Conservation (phyloP, 2,329 filamentous ascomycete genomes). For the Thelonectria olida region DNA sequence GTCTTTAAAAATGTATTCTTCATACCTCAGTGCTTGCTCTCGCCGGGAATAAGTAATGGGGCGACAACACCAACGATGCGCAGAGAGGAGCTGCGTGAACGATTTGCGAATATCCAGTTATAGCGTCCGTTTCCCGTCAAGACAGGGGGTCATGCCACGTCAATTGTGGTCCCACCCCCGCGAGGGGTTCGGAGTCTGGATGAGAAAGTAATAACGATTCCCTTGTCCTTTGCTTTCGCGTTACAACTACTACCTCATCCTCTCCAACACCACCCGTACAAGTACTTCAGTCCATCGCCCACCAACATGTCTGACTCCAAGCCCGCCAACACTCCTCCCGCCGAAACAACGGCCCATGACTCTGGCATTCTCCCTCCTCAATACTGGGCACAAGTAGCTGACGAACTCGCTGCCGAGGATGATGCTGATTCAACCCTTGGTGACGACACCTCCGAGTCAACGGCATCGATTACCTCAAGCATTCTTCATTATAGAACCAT, state of each 20-base stretch:
- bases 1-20: no score
- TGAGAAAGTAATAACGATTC: neutral
- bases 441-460: slow-evolving; percentile 14
- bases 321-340: neutral
- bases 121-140: neutral
- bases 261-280: neutral
- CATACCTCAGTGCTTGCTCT: no score
- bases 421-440: slow-evolving; percentile 23
- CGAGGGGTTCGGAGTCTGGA: neutral
- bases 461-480: slow-evolving; percentile 21
- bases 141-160: neutral
- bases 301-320: neutral
- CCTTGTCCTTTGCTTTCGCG: neutral
- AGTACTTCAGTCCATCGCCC: neutral
- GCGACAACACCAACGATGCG: no score
- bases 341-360: neutral
- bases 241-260: neutral
- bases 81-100: no score
- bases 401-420: slow-evolving; percentile 19
- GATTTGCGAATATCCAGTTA: no score
- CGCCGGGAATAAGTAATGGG: no score
- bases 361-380: slow-evolving; percentile 19
- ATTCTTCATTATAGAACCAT: slow-evolving; percentile 30
- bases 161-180: neutral
- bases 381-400: slow-evolving; percentile 27